A percentile compares a stretch with the other conserved stretches of the same genome.
phyloP scores from a whole-genome alignment of 78 protist genomes.

The Anaeramoeba flamelloides region DNA sequence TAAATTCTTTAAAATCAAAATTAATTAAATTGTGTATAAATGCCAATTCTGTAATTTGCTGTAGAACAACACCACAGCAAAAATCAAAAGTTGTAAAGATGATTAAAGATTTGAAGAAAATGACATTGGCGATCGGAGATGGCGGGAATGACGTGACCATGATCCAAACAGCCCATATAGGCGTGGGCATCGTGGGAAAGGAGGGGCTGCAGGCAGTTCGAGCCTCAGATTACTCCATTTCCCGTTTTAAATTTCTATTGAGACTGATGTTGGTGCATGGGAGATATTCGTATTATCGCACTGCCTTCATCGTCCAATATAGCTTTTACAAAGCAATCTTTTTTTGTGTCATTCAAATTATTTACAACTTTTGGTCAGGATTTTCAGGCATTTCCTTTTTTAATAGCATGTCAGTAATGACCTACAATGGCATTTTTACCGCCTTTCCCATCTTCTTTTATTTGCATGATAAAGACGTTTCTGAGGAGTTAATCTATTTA shows the following conservation, averaged over 20 bases:
- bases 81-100: too few species aligned
- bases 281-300: neutral
- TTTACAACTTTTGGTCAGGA: neutral
- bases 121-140: too few species aligned
- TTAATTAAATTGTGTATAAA: too few species aligned
- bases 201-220: neutral
- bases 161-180: constrained; percentile 2
- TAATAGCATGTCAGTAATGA: neutral
- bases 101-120: too few species aligned
- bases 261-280: constrained; percentile 2
- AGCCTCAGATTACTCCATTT: constrained; percentile 8
- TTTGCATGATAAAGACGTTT: neutral
- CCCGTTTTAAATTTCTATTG: neutral
- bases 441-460: neutral
- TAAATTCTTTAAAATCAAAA: too few species aligned
- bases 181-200: constrained; percentile 4
- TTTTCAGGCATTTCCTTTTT: neutral
- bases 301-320: neutral
- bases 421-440: neutral
- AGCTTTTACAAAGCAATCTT: neutral
- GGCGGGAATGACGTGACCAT: too few species aligned
- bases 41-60: too few species aligned
- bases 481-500: neutral
- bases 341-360: neutral
- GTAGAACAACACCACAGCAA: too few species aligned